Percentiles rank a stretch among this genome's conserved stretches.
These are phyloP conservation scores for Aspergillus novofumigatus DNA, from an alignment of 2,329 filamentous ascomycete genomes.

Conservation along the genomic window DNA sequence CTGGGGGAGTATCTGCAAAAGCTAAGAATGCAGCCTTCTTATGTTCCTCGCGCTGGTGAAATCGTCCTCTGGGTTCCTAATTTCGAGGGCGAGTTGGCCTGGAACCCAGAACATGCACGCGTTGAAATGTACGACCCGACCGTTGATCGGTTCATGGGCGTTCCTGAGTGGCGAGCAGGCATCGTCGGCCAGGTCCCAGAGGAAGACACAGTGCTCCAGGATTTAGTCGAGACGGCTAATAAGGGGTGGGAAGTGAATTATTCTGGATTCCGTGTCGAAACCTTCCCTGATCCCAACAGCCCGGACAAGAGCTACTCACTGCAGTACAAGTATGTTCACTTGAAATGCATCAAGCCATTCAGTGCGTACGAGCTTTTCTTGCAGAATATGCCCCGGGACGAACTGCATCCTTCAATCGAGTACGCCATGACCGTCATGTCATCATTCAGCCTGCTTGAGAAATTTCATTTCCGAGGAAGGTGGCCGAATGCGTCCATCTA, in stretches of 20 bases:
- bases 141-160: slow-evolving; percentile 29
- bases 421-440: slow-evolving; percentile 52
- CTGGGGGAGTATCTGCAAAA: slow-evolving; percentile 42
- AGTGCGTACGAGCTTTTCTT: slow-evolving; percentile 51
- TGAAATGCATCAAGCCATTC: slow-evolving; percentile 54
- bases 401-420: slow-evolving; percentile 52
- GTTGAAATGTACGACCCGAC: slow-evolving; percentile 33
- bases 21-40: slow-evolving; percentile 44
- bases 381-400: slow-evolving; percentile 32
- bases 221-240: slow-evolving; percentile 40
- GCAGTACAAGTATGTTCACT: slow-evolving; percentile 52
- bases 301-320: slow-evolving; percentile 50
- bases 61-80: slow-evolving; percentile 50
- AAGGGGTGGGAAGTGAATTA: slow-evolving; percentile 45
- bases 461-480: slow-evolving; percentile 48
- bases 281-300: slow-evolving; percentile 49
- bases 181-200: slow-evolving; percentile 51
- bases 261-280: slow-evolving; percentile 56
- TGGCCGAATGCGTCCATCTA: slow-evolving; percentile 55
- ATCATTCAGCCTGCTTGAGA: slow-evolving; percentile 51
- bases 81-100: slow-evolving; percentile 36
- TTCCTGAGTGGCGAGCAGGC: slow-evolving; percentile 54
- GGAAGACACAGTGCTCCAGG: slow-evolving; percentile 41
- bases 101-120: slow-evolving; percentile 24
- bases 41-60: slow-evolving; percentile 53